Evolutionary conservation across 768 basidiomycete genomes (phyloP).

Genomic region (Auriscalpium orientale): DNA sequence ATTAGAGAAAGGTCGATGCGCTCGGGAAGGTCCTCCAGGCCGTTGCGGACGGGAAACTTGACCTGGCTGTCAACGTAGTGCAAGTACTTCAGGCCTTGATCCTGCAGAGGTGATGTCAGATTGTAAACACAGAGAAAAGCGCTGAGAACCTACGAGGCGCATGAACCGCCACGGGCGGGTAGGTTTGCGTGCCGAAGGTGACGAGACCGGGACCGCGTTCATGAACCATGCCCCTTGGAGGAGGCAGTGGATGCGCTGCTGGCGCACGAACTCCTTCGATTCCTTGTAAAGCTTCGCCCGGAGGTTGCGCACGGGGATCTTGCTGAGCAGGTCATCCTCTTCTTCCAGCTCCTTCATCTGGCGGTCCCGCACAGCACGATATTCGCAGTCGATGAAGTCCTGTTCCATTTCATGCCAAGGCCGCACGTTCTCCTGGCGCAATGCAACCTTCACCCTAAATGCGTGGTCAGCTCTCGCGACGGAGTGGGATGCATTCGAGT

Average conservation of each 20-base stretch:
- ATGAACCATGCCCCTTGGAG: slow-evolving; percentile 91
- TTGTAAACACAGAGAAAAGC: not conserved
- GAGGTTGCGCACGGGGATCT: slow-evolving; percentile 78
- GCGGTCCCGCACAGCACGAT: slow-evolving; percentile 76
- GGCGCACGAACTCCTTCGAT: slow-evolving; percentile 82
- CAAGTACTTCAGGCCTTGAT: slow-evolving; percentile 70
- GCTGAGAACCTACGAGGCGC: slow-evolving; percentile 50
- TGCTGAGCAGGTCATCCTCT: slow-evolving; percentile 82
- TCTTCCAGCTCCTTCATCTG: slow-evolving; percentile 88
- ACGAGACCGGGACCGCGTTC: slow-evolving; percentile 51
- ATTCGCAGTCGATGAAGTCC: slow-evolving; percentile 76
- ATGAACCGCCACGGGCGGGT: slow-evolving; percentile 79
- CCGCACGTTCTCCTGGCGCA: slow-evolving; percentile 65
- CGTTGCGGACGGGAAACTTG: slow-evolving; percentile 72
- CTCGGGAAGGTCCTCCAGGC: slow-evolving; percentile 83
- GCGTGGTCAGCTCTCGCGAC: not conserved
- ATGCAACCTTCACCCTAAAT: slow-evolving; percentile 64
- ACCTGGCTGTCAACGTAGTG: slow-evolving; percentile 78
- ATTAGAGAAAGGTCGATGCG: slow-evolving; percentile 76
- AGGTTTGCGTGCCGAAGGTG: slow-evolving; percentile 42
- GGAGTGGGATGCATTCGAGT: not conserved
- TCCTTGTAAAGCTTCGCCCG: slow-evolving; percentile 83
- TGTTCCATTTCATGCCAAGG: slow-evolving; percentile 81
- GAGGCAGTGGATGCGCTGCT: slow-evolving; percentile 83
- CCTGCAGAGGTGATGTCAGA: slow-evolving; percentile 34